Conservation (phyloP, 148 eudicot species). For the Mesembryanthemum crystallinum region DNA sequence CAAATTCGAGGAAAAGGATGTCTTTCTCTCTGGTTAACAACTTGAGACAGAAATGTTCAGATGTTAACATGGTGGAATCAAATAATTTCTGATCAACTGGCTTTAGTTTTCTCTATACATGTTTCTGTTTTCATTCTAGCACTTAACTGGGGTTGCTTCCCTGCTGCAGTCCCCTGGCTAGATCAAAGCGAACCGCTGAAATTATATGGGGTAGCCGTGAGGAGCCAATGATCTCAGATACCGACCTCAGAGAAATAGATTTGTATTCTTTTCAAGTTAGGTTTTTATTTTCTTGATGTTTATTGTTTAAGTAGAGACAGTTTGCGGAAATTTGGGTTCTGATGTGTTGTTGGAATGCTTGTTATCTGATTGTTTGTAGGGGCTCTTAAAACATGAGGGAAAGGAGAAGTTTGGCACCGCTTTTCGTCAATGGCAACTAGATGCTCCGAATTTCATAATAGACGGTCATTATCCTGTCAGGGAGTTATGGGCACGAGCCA, state of each 20-base stretch:
- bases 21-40: background rate
- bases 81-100: background rate
- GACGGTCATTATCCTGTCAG: conserved; percentile 90
- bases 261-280: conserved; percentile 89
- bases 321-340: background rate
- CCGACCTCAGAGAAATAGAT: conserved; percentile 82
- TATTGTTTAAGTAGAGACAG: background rate
- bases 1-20: background rate
- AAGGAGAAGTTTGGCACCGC: conserved; percentile 69
- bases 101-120: background rate
- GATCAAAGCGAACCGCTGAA: conserved; percentile 94
- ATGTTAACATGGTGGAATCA: background rate
- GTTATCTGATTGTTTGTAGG: conserved; percentile 50
- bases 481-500: conserved; percentile 88
- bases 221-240: conserved; percentile 68
- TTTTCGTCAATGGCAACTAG: conserved; percentile 73
- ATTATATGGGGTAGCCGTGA: conserved; percentile 79
- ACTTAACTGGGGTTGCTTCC: conserved; percentile 4
- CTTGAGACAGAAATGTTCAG: background rate
- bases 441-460: conserved; percentile 78
- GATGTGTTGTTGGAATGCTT: conserved; percentile 10
- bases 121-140: background rate
- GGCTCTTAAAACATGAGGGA: conserved; percentile 91
- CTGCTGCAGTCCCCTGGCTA: conserved; percentile 63
- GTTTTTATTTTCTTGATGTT: conserved; percentile 24